These are phyloP conservation scores for Globisporangium megalacanthum DNA, from an alignment of 352 stramenopile species.

Conservation along the genomic window DNA sequence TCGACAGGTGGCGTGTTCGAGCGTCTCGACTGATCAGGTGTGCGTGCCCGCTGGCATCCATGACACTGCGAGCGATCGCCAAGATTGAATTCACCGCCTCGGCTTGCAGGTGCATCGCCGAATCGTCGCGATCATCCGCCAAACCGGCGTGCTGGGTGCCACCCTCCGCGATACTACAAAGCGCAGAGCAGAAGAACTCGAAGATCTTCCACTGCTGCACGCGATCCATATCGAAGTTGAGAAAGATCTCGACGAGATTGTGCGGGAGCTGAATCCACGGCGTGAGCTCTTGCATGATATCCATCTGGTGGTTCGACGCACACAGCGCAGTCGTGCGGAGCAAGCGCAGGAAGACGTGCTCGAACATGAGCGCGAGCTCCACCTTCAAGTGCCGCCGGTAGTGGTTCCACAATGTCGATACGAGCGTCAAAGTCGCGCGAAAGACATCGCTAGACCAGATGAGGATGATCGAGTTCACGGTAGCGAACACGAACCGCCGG, in stretches of 20 bases:
- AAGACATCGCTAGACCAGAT: slow-evolving; percentile 60
- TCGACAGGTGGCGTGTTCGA: slow-evolving; percentile 69
- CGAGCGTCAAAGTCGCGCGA: slow-evolving; percentile 45
- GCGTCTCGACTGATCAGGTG: slow-evolving; percentile 82
- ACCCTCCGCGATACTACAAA: slow-evolving; percentile 75
- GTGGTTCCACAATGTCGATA: slow-evolving; percentile 82
- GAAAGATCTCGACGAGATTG: slow-evolving; percentile 85
- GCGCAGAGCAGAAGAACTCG: slow-evolving; percentile 66
- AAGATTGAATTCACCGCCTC: slow-evolving; percentile 71
- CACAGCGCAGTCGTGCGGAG: slow-evolving; percentile 40
- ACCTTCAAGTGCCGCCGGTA: slow-evolving; percentile 81
- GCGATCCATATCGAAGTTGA: slow-evolving; percentile 85
- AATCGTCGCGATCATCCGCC: slow-evolving; percentile 33
- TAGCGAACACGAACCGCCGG: slow-evolving; percentile 67
- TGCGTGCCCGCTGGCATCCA: slow-evolving; percentile 82
- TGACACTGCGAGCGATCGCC: slow-evolving; percentile 74
- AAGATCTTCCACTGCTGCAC: slow-evolving; percentile 89
- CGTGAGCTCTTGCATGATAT: slow-evolving; percentile 76
- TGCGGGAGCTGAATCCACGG: slow-evolving; percentile 78
- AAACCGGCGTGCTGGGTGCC: slow-evolving; percentile 14
- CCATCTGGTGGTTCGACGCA: slow-evolving; percentile 51
- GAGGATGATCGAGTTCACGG: slow-evolving; percentile 56
- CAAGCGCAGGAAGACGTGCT: slow-evolving; percentile 77
- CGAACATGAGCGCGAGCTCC: slow-evolving; percentile 75
- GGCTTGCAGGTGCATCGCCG: slow-evolving; percentile 37